Percentiles rank a stretch among this genome's conserved stretches.
phyloP scores from a whole-genome alignment of 768 basidiomycete genomes.

The Gyrodon lividus region DNA sequence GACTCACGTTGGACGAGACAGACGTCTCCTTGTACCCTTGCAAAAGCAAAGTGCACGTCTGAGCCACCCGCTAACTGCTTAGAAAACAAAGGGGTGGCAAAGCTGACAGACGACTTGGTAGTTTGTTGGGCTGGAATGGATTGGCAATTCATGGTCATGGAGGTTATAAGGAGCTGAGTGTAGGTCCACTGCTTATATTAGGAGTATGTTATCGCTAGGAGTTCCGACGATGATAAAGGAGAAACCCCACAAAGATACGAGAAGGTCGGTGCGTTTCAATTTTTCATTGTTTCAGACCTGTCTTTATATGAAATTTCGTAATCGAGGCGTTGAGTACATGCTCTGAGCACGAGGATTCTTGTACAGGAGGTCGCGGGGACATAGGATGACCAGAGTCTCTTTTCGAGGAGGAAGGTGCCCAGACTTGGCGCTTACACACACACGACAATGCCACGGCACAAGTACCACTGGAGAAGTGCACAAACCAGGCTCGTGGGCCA shows the following conservation, averaged over 20 bases:
- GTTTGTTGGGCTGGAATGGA: background rate
- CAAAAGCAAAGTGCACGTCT: constrained; percentile 39
- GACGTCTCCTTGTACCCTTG: constrained; percentile 22
- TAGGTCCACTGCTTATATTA: background rate
- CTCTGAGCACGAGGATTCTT: constrained; percentile 4
- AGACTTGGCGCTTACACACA: no score
- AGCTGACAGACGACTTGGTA: constrained; percentile 14
- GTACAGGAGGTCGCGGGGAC: constrained; percentile 2
- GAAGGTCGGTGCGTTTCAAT: background rate
- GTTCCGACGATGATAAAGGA: background rate
- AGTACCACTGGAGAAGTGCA: no score
- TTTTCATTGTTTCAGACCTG: background rate
- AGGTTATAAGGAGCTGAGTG: background rate
- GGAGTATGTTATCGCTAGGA: background rate
- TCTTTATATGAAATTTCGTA: constrained; percentile 6
- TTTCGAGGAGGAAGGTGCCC: background rate
- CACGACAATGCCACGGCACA: no score
- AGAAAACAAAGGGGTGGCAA: constrained; percentile 18
- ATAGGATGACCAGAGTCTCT: background rate
- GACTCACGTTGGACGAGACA: constrained; percentile 32
- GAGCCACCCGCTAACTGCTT: constrained; percentile 12
- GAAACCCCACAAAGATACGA: background rate
- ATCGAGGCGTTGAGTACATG: constrained; percentile 2
- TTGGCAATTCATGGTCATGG: background rate
- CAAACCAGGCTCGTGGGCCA: no score